Conservation (phyloP, 192 early-diverging fungal genomes). For the Coemansia sp. region DNA sequence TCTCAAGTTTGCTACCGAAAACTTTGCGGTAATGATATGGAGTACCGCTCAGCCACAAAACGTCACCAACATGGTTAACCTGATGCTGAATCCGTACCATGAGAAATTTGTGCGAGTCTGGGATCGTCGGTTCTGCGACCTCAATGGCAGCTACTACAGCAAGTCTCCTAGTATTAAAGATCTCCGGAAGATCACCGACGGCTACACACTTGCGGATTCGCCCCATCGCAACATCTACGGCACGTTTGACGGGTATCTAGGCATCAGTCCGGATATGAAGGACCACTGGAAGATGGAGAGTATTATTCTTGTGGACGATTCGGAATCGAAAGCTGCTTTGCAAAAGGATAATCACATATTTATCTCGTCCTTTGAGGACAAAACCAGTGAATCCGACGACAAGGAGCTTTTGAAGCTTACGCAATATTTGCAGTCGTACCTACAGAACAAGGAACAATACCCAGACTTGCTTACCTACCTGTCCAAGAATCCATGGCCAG, state of each 20-base stretch:
- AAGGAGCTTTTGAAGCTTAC: constrained; percentile 26
- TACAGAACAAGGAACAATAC: constrained; percentile 11
- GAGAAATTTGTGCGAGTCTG: constrained; percentile 58
- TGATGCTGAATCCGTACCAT: constrained; percentile 36
- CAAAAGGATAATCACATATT: constrained; percentile 48
- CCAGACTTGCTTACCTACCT: constrained; percentile 29
- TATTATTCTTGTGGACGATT: constrained; percentile 45
- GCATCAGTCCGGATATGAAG: constrained; percentile 11
- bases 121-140: constrained; percentile 58
- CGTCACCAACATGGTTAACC: constrained; percentile 59
- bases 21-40: constrained; percentile 76
- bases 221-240: constrained; percentile 17
- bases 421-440: constrained; percentile 24
- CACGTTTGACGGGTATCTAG: constrained; percentile 21
- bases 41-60: constrained; percentile 62
- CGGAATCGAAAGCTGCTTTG: constrained; percentile 35
- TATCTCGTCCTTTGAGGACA: constrained; percentile 25
- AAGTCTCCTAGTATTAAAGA: constrained; percentile 63
- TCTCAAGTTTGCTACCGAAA: constrained; percentile 56
- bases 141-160: constrained; percentile 41
- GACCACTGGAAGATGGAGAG: constrained; percentile 44
- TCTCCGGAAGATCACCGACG: constrained; percentile 57
- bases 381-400: constrained; percentile 2
- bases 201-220: constrained; percentile 40
- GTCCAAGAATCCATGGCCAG: constrained; percentile 25